Percentiles rank a stretch among this genome's conserved stretches.
Conservation (phyloP, 2,329 filamentous ascomycete species). For the Cucurbitaria berberidis region DNA sequence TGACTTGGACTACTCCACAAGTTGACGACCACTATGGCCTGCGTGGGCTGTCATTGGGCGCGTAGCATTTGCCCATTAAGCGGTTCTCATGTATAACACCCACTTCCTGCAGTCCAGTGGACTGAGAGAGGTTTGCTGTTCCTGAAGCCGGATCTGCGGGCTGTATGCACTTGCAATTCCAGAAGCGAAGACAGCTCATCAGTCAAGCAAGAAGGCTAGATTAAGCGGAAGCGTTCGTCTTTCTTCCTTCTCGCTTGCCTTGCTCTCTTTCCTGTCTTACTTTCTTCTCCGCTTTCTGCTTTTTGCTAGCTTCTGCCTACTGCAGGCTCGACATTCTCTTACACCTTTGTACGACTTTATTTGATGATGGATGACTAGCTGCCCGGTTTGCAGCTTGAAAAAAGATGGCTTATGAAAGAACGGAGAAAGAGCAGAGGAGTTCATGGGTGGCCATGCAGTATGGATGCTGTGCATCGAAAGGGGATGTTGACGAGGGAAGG, state of each 20-base stretch:
- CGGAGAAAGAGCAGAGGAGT: constrained; percentile 22
- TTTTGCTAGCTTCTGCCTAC: constrained; percentile 10
- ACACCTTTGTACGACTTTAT: not conserved
- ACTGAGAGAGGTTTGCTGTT: constrained; percentile 25
- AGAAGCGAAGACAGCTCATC: constrained; percentile 23
- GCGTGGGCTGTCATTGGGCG: constrained; percentile 27
- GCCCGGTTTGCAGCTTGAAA: constrained; percentile 35
- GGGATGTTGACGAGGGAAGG: constrained; percentile 34
- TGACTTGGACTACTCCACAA: constrained; percentile 21
- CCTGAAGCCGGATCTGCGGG: constrained; percentile 27
- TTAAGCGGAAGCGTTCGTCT: constrained; percentile 12
- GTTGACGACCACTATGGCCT: constrained; percentile 23
- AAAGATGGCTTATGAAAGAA: constrained; percentile 26
- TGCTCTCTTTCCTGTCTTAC: not conserved
- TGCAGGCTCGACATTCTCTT: constrained; percentile 11
- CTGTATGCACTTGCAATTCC: constrained; percentile 13
- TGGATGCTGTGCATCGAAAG: constrained; percentile 48
- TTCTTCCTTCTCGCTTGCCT: constrained; percentile 17
- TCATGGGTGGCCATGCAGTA: constrained; percentile 47
- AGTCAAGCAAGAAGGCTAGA: constrained; percentile 6
- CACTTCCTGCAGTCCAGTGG: constrained; percentile 26
- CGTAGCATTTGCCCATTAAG: constrained; percentile 12
- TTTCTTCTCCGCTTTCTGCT: constrained; percentile 15
- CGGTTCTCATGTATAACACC: constrained; percentile 28
- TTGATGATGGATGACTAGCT: constrained; percentile 30